These are phyloP conservation scores for Verticillium dahliae DNA, from an alignment of 2,329 filamentous ascomycete species.

Conservation along the genomic window DNA sequence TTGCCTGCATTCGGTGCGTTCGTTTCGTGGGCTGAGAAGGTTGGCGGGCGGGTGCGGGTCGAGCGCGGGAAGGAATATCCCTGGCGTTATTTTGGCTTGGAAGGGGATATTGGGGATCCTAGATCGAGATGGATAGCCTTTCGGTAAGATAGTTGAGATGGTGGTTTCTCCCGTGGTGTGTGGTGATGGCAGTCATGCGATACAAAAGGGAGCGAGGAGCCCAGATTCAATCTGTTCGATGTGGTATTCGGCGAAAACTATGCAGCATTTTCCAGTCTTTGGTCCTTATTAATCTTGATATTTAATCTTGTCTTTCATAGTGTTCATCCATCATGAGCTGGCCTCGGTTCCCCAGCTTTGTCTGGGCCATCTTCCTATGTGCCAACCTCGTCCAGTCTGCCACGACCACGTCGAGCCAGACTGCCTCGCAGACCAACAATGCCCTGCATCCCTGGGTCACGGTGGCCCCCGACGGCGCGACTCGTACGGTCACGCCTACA, in stretches of 20 bases:
- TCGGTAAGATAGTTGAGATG: background rate
- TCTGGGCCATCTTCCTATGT: background rate
- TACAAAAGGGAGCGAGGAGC: background rate
- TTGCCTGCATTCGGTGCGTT: background rate
- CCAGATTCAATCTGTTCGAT: background rate
- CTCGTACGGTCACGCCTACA: conserved; percentile 10
- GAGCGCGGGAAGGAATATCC: background rate
- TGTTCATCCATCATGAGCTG: background rate
- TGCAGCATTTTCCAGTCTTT: background rate
- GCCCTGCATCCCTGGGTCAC: conserved; percentile 12
- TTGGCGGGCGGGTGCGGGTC: background rate
- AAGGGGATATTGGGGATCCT: background rate
- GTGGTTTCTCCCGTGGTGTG: background rate
- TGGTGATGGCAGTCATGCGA: background rate
- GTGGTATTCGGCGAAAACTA: background rate
- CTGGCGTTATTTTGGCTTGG: background rate
- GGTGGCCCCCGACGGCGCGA: conserved; percentile 5
- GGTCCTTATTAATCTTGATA: background rate
- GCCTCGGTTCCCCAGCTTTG: background rate
- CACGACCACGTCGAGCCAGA: background rate
- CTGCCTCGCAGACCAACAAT: conserved; percentile 2
- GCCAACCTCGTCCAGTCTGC: background rate
- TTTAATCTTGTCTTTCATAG: background rate
- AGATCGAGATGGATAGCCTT: background rate
- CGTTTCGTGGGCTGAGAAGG: background rate